Evolutionary conservation across 495 filamentous ascomycete genomes (phyloP).

Genomic region (Amphirosellinia nigrospora): DNA sequence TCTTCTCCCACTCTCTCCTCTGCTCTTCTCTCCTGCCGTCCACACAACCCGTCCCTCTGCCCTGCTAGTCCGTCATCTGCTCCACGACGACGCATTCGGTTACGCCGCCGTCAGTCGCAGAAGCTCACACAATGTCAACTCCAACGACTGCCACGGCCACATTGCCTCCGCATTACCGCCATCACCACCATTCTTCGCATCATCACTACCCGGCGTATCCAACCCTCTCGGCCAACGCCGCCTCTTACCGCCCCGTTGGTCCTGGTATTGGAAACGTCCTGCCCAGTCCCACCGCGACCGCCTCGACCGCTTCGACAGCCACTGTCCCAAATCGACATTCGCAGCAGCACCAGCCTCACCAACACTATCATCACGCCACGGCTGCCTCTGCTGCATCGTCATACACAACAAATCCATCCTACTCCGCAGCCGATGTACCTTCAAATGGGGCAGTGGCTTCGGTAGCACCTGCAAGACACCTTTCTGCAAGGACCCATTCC

Average conservation of each 20-base stretch:
- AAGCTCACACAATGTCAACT: slow-evolving; percentile 70
- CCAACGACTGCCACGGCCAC: slow-evolving; percentile 83
- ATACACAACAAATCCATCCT: slow-evolving; percentile 37
- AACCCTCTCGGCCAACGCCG: slow-evolving; percentile 42
- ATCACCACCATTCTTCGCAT: slow-evolving; percentile 68
- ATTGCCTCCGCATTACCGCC: slow-evolving; percentile 61
- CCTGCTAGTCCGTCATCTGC: slow-evolving; percentile 13
- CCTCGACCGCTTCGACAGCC: slow-evolving; percentile 46
- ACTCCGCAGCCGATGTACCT: slow-evolving; percentile 28
- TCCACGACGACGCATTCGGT: slow-evolving; percentile 12
- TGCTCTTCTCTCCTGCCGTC: slow-evolving; percentile 1
- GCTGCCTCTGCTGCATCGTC: slow-evolving; percentile 41
- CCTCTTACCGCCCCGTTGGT: slow-evolving; percentile 58
- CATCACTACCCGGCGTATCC: slow-evolving; percentile 65
- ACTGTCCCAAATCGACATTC: slow-evolving; percentile 38
- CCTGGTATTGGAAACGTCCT: slow-evolving; percentile 44
- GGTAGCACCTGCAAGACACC: slow-evolving; percentile 39
- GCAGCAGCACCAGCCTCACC: slow-evolving; percentile 36
- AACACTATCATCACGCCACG: slow-evolving; percentile 9
- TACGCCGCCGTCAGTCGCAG: slow-evolving; percentile 13
- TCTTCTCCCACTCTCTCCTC: too few species aligned
- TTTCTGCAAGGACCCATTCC: slow-evolving; percentile 39
- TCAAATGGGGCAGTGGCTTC: slow-evolving; percentile 49
- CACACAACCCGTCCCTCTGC: slow-evolving; percentile 1
- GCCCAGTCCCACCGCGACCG: slow-evolving; percentile 55